phyloP scores from a whole-genome alignment of 2,329 filamentous ascomycete genomes.

The Neophaeococcomyces aloes region DNA sequence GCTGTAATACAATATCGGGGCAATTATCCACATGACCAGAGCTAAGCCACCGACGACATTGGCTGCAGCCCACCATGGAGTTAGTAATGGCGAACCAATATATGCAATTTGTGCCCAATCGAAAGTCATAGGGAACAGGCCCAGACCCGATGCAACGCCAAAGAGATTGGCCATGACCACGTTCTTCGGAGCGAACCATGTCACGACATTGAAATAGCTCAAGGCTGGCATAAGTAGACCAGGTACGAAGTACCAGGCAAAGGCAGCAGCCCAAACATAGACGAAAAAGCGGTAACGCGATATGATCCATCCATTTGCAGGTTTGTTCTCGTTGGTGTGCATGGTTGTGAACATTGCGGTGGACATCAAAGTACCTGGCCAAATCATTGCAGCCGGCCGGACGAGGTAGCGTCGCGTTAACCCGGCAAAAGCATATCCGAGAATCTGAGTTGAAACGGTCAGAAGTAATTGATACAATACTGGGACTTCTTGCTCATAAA shows the following conservation, averaged over 20 bases:
- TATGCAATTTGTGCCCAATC: conserved; percentile 87
- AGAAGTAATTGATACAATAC: conserved; percentile 72
- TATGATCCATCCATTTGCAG: conserved; percentile 71
- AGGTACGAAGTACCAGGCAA: conserved; percentile 75
- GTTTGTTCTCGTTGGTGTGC: conserved; percentile 73
- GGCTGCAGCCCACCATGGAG: conserved; percentile 76
- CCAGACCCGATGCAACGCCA: conserved; percentile 72
- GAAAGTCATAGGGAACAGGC: conserved; percentile 75
- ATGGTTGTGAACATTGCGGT: conserved; percentile 81
- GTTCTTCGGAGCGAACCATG: conserved; percentile 78
- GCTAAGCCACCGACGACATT: conserved; percentile 73
- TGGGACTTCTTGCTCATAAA: conserved; percentile 71
- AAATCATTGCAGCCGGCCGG: conserved; percentile 79
- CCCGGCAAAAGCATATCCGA: conserved; percentile 79
- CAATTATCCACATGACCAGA: conserved; percentile 74
- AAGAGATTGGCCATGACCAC: conserved; percentile 81
- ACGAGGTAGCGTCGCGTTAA: conserved; percentile 72
- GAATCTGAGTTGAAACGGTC: conserved; percentile 73
- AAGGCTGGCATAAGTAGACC: conserved; percentile 72
- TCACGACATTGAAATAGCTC: conserved; percentile 81
- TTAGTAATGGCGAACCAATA: conserved; percentile 73
- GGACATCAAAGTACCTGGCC: conserved; percentile 79
- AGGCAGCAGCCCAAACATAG: conserved; percentile 58
- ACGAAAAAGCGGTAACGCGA: conserved; percentile 79
- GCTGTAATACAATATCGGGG: conserved; percentile 64